Evolutionary conservation across 2,329 filamentous ascomycete genomes (phyloP), one percentile per base, ranked within the genome.

Genomic region (Xylaria sp.): DNA sequence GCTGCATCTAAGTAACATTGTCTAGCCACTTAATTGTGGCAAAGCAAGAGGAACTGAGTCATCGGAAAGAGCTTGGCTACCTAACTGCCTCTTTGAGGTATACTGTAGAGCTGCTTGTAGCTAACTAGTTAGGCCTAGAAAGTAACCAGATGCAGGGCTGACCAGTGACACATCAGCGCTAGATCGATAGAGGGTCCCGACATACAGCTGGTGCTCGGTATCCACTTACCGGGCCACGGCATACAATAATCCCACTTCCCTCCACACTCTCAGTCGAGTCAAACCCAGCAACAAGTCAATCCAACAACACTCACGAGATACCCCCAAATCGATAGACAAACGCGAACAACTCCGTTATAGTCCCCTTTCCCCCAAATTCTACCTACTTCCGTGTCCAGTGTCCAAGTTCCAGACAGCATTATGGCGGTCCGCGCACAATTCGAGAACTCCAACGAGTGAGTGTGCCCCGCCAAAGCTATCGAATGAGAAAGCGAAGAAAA

Each of bases 381-480:
- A 68, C 45, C 67, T 45, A 61, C 66, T 47, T 54, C 66, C 14
- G 65, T 64, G 63, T 68, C 60, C 69, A 70, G 72, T 68, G 76
- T 61, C 32, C 70, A 69, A 50, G 55, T 63, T 73, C 66, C 59
- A 64, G 51, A 58, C 60, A 72, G 60, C 55, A 84, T 76, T 78
- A 91, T 91, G 89, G 88, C 89, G 78, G 88, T 91, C 67, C 88
- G 89, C 78, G 89, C 89, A 74, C 89, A 93, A 80, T 96, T 96
- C 80, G 93, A 96, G 83, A 95, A 94, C 85, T 95, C 92, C 77
- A 95, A 95, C 84, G 93, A 96, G 92, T 95, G 85, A 79, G 90
- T 84, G 90, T 84, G 76, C 76, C 74, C 75, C 75, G 74, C 74
- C 73, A 74, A 73, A 69, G 50, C 64, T 58, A 27, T 56, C 61